Evolutionary conservation across 495 filamentous ascomycete species (phyloP), one percentile per base, ranked within the genome.

Genomic region (Hypoxylon perforatum): DNA sequence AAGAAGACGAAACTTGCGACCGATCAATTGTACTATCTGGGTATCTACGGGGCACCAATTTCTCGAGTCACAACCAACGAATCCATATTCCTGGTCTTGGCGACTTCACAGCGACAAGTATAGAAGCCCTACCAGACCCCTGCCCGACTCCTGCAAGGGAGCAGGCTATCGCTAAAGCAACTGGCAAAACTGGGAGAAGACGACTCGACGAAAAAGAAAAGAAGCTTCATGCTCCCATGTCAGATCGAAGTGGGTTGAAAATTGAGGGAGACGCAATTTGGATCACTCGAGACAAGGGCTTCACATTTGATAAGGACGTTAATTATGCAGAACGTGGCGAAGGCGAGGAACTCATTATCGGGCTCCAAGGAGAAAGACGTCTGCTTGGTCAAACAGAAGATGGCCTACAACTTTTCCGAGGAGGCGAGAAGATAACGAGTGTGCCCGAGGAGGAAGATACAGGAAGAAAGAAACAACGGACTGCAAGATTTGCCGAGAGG

Each of bases 31-130:
- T 92, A 2, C 82, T 99, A 0, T 98, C 97, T 57, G 95, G 96
- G 2, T 99, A 98, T 75, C 81, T 98, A 1, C 84, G 95, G 71
- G 95, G 95, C n/a, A 96, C 94, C 4, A 99, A 98, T 73, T 97
- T 99, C 70, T 87, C 94, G 1, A 86, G 92, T 1, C 83, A 96
- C 57, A 91, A 92, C 9, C 94, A 93, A 48, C 84, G 91, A 74
- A 90, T 98, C 2, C 95, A 99, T 76, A 86, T 99, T 45, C 93
- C 95, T 21, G 95, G 95, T 33, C 87, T 98, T 1, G 95, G 96
- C n/a, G 95, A 99, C 75, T 86, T 95, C 63, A 89, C 87, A 28
- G 90, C 97, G n/a, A 84, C 88, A 3, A 84, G 80, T 35, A 93
- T 97, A 63, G 95, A 99, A 75, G 81, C 87, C 9, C 77, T 97